phyloP scores from a whole-genome alignment of 129 eudicot species.

The Centella asiatica region DNA sequence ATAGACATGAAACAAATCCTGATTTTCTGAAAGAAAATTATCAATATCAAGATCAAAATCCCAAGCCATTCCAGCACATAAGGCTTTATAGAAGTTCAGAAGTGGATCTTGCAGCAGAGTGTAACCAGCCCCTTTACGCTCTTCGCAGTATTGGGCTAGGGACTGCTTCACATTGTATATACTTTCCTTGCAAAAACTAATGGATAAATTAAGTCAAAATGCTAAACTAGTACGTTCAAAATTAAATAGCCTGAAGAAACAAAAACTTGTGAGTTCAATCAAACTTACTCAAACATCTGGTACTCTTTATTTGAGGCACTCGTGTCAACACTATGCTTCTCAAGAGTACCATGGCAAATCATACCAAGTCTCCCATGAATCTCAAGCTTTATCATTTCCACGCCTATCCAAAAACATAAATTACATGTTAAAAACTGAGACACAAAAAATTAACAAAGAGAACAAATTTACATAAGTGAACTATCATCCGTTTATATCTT shows the following conservation, averaged over 20 bases:
- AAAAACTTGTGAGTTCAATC: too few species aligned
- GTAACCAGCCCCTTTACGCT: slow-evolving; percentile 33
- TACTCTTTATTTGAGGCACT: slow-evolving; percentile 21
- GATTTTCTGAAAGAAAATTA: slow-evolving; percentile 16
- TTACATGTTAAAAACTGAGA: too few species aligned
- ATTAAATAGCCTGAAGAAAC: too few species aligned
- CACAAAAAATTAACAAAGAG: too few species aligned
- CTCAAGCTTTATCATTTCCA: slow-evolving; percentile 40
- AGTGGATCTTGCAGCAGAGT: slow-evolving; percentile 53
- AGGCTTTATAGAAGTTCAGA: slow-evolving; percentile 39
- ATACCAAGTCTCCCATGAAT: slow-evolving; percentile 65
- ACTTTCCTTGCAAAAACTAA: slow-evolving; percentile 46
- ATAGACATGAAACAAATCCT: too few species aligned
- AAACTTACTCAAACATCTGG: slow-evolving; percentile 62
- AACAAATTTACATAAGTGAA: too few species aligned
- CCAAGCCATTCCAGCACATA: slow-evolving; percentile 45
- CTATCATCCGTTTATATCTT: too few species aligned
- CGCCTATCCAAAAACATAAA: slow-evolving; percentile 16
- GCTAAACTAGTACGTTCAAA: neutral
- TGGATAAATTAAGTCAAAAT: neutral
- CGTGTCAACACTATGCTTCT: slow-evolving; percentile 21
- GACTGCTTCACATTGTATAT: slow-evolving; percentile 34
- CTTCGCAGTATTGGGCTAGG: slow-evolving; percentile 40
- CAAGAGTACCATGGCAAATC: slow-evolving; percentile 44
- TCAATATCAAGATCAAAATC: slow-evolving; percentile 6